Percentiles rank a stretch among this genome's conserved stretches.
These are phyloP conservation scores for Apiotrichum sp. DNA, from an alignment of 1,284 basidiomycete genomes.

Conservation along the genomic window DNA sequence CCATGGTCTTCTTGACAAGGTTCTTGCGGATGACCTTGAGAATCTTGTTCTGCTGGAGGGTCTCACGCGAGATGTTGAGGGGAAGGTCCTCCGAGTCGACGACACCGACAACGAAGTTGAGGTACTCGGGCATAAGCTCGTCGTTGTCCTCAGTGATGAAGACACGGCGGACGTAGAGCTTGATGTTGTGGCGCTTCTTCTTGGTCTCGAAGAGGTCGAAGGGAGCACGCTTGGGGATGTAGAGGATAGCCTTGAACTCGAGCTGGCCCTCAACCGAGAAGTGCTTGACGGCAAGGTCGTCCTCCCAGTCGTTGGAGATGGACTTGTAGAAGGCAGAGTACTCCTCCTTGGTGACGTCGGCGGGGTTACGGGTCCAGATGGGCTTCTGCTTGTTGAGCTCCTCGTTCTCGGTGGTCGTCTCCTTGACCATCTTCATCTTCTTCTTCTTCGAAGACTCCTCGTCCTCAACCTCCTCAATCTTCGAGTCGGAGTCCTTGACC, in stretches of 20 bases:
- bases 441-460: conserved; percentile 68
- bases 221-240: conserved; percentile 90
- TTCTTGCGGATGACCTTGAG: conserved; percentile 79
- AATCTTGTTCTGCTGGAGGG: conserved; percentile 99
- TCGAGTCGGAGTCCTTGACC: conserved; percentile 60
- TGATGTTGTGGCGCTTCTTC: conserved; percentile 99
- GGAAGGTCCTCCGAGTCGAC: conserved; percentile 99
- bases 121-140: conserved; percentile 99
- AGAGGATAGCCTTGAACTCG: conserved; percentile 99
- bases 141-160: conserved; percentile 99
- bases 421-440: conserved; percentile 98
- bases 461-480: conserved; percentile 65
- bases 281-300: conserved; percentile 98
- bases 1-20: conserved; percentile 97
- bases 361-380: conserved; percentile 97
- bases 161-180: conserved; percentile 99
- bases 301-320: conserved; percentile 99
- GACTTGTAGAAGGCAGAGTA: conserved; percentile 99
- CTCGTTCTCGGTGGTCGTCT: conserved; percentile 81
- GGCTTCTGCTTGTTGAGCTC: conserved; percentile 99
- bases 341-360: conserved; percentile 87
- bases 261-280: conserved; percentile 99
- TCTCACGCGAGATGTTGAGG: conserved; percentile 99
- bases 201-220: conserved; percentile 99
- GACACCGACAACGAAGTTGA: conserved; percentile 99